phyloP scores from a whole-genome alignment of 441 rosid genomes.

The Pelargonium citronellum region DNA sequence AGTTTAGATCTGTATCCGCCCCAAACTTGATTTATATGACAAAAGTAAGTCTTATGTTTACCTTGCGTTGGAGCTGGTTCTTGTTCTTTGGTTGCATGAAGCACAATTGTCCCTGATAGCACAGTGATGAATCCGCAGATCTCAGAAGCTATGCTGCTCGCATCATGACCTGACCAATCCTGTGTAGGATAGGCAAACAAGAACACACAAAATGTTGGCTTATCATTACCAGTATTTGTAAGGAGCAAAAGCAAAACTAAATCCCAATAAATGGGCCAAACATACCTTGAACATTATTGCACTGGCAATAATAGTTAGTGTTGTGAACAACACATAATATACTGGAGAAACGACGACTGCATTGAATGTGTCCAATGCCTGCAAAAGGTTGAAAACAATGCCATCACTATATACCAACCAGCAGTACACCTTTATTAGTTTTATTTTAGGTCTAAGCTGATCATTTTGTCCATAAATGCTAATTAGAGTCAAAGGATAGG shows the following conservation, averaged over 20 bases:
- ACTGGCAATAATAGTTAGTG: constrained; percentile 64
- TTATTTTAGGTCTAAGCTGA: no score
- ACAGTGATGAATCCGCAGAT: constrained; percentile 67
- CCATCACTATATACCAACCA: neutral
- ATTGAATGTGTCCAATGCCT: constrained; percentile 64
- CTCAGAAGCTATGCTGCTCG: constrained; percentile 59
- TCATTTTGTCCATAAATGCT: no score
- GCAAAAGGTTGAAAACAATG: constrained; percentile 14
- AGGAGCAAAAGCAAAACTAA: constrained; percentile 5
- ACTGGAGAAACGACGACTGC: constrained; percentile 67
- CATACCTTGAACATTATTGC: constrained; percentile 65
- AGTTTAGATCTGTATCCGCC: neutral
- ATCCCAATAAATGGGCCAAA: constrained; percentile 7
- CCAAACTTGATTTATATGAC: no score
- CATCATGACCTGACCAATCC: constrained; percentile 71
- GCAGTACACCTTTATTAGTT: no score
- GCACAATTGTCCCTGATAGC: constrained; percentile 63
- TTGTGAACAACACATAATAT: constrained; percentile 64
- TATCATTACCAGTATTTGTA: neutral
- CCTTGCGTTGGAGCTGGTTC: constrained; percentile 49
- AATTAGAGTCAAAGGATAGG: no score
- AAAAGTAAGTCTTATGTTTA: constrained; percentile 14
- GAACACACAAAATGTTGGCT: constrained; percentile 12
- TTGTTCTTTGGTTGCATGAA: constrained; percentile 62
- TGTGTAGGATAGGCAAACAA: constrained; percentile 20